A percentile compares a stretch with the other conserved stretches of the same genome.
Evolutionary conservation across 148 eudicot species (phyloP).

Genomic region (Heliosperma pusillum): DNA sequence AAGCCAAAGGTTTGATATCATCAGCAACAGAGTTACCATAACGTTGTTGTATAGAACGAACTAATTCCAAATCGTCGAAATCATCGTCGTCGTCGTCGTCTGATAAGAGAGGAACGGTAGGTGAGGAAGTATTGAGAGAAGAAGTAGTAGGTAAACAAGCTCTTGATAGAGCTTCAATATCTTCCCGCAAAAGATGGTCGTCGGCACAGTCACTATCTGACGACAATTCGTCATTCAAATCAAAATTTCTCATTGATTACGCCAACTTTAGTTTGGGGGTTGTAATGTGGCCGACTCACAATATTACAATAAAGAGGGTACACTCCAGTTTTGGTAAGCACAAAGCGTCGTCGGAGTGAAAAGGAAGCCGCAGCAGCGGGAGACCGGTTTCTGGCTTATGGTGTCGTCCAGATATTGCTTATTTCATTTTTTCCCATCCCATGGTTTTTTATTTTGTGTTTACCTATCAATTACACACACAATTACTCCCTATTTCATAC

Average conservation of each 20-base stretch:
- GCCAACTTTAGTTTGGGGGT: too few species aligned
- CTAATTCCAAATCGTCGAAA: conserved; percentile 36
- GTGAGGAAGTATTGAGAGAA: conserved; percentile 12
- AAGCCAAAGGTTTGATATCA: conserved; percentile 39
- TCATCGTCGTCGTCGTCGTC: conserved; percentile 6
- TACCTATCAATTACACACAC: too few species aligned
- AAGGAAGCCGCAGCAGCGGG: too few species aligned
- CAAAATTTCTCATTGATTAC: conserved; percentile 24
- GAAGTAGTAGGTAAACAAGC: conserved; percentile 43
- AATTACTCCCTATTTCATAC: too few species aligned
- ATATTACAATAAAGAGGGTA: too few species aligned
- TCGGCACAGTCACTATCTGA: conserved; percentile 43
- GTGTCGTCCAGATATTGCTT: too few species aligned
- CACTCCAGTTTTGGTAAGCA: too few species aligned
- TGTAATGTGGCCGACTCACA: too few species aligned
- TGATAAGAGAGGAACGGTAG: conserved; percentile 1
- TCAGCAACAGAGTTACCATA: conserved; percentile 35
- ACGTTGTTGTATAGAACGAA: conserved; percentile 44
- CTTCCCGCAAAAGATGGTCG: conserved; percentile 35
- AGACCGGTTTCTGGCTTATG: too few species aligned
- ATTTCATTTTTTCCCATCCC: too few species aligned
- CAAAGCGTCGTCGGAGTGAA: too few species aligned
- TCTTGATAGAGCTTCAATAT: conserved; percentile 48
- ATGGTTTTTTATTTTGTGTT: too few species aligned
- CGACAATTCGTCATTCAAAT: conserved; percentile 27